A percentile compares a stretch with the other conserved stretches of the same genome.
These are phyloP conservation scores for Gremmenia infestans DNA, from an alignment of 2,329 filamentous ascomycete genomes.

Conservation along the genomic window DNA sequence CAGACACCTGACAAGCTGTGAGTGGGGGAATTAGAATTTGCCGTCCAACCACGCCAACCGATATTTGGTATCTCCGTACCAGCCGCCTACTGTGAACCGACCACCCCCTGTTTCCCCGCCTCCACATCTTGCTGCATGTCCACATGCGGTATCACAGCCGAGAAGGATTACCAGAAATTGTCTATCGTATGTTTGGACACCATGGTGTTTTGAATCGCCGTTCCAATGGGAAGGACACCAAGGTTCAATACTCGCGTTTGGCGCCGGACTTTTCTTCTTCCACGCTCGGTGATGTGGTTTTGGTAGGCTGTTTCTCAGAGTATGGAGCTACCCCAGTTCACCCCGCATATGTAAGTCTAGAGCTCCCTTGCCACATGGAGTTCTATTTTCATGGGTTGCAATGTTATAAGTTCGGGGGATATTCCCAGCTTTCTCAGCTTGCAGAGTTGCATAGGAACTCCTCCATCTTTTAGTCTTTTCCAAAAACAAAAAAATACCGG, in stretches of 20 bases:
- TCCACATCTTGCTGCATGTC: neutral
- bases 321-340: neutral
- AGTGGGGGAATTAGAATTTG: neutral
- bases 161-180: neutral
- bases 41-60: neutral
- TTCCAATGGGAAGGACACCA: conserved; percentile 1
- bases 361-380: neutral
- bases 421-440: neutral
- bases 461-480: neutral
- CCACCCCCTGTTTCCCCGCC: conserved; percentile 10
- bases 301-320: neutral
- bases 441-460: neutral
- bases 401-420: neutral
- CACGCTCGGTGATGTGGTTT: too few relatives aligned
- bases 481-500: neutral
- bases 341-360: neutral
- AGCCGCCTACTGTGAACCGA: too few relatives aligned
- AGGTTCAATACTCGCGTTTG: too few relatives aligned
- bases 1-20: neutral
- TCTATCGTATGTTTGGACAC: neutral
- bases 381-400: neutral
- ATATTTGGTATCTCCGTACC: too few relatives aligned
- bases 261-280: too few relatives aligned
- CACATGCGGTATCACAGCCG: neutral
- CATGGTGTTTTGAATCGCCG: neutral